Evolutionary conservation across 257 asterid species (phyloP).

Genomic region (Ligustrum vulgare): DNA sequence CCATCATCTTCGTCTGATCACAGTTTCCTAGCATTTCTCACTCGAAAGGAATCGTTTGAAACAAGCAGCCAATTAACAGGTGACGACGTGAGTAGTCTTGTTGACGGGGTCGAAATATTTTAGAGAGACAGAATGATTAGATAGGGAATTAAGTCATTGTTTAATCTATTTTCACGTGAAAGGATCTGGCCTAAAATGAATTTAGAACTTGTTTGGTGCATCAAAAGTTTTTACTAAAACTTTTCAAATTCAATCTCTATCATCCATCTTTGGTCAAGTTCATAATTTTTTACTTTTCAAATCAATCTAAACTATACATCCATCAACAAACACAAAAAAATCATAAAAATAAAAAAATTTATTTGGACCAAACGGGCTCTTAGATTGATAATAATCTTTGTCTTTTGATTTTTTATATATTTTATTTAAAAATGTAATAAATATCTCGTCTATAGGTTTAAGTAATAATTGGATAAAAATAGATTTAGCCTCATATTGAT

Average conservation of each 20-base stretch:
- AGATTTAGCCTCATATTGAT: no score
- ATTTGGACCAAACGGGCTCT: no score
- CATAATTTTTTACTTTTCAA: no score
- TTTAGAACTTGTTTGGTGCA: no score
- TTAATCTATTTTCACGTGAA: conserved; percentile 56
- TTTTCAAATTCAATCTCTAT: no score
- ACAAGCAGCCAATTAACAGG: conserved; percentile 68
- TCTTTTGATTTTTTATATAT: not conserved
- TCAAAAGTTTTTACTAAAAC: no score
- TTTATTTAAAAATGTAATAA: not conserved
- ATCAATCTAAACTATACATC: no score
- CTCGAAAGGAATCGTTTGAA: conserved; percentile 45
- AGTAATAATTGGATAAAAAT: no score
- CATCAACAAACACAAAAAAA: no score
- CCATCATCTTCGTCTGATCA: conserved; percentile 44
- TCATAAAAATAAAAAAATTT: no score
- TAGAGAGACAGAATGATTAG: conserved; percentile 19
- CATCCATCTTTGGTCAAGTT: no score
- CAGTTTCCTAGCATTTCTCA: conserved; percentile 43
- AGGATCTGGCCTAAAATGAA: conserved; percentile 25
- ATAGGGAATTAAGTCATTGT: conserved; percentile 19
- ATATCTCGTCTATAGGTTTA: no score
- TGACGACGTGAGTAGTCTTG: conserved; percentile 50
- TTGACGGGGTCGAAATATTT: conserved; percentile 42
- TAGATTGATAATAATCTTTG: not conserved